These are phyloP conservation scores for Cladophialophora bantiana DNA, from an alignment of 2,329 filamentous ascomycete species.

Conservation along the genomic window DNA sequence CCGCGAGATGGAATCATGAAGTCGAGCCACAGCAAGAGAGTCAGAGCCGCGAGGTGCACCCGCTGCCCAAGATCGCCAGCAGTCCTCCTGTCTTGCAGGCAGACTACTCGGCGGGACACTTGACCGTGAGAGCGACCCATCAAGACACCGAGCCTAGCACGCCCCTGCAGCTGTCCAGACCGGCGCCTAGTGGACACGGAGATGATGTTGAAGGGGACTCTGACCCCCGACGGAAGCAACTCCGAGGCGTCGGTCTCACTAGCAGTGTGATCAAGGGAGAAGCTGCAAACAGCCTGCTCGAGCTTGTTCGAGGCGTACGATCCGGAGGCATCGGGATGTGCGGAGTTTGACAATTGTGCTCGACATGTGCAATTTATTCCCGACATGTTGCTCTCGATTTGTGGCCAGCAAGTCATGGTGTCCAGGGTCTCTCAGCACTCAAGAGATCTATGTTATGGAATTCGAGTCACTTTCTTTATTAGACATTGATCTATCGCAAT, in stretches of 20 bases:
- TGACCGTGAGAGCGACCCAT: background rate
- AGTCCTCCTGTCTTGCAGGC: constrained; percentile 29
- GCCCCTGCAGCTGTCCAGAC: constrained; percentile 34
- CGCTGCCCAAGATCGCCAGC: constrained; percentile 23
- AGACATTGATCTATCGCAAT: background rate
- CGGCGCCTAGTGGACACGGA: constrained; percentile 10
- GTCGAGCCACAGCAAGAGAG: background rate
- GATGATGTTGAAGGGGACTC: background rate
- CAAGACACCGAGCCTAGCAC: constrained; percentile 21
- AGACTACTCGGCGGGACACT: background rate
- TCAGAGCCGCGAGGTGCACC: constrained; percentile 3
- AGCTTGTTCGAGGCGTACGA: constrained; percentile 35
- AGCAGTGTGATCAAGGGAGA: constrained; percentile 41
- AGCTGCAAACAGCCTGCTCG: constrained; percentile 39
- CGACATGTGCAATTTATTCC: background rate
- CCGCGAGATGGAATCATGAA: constrained; percentile 31
- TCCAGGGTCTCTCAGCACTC: background rate
- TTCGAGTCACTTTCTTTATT: background rate
- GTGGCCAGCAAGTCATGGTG: background rate
- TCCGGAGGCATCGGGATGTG: constrained; percentile 33
- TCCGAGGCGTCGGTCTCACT: constrained; percentile 28
- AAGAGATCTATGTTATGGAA: background rate
- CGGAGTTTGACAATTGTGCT: constrained; percentile 16
- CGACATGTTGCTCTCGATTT: background rate
- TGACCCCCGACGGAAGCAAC: constrained; percentile 7